phyloP scores from a whole-genome alignment of 169 alveolate species.

The Cryptosporidium canis region DNA sequence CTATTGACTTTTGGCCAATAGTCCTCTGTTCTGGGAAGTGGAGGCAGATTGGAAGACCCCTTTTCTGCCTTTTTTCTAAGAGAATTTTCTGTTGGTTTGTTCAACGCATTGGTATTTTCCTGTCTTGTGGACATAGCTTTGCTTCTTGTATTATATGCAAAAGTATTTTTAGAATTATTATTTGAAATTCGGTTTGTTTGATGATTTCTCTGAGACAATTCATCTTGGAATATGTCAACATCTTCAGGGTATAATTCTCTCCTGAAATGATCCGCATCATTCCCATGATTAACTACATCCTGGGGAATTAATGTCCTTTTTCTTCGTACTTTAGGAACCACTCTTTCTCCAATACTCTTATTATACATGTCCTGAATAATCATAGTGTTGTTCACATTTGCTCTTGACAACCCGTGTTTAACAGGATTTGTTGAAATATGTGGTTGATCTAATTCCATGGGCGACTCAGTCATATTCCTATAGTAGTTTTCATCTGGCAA shows the following conservation, averaged over 20 bases:
- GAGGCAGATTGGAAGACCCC: constrained; percentile 65
- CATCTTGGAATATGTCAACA: constrained; percentile 62
- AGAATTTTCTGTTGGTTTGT: neutral
- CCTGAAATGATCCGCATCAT: neutral
- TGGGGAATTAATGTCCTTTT: constrained; percentile 35
- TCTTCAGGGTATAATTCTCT: neutral
- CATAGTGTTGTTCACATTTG: constrained; percentile 18
- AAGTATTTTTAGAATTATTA: constrained; percentile 1
- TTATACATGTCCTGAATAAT: constrained; percentile 24
- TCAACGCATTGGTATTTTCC: neutral
- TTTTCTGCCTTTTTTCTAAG: constrained; percentile 3
- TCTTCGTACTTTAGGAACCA: constrained; percentile 6
- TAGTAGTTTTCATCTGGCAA: constrained; percentile 61
- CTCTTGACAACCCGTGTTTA: constrained; percentile 13
- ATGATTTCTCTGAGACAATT: constrained; percentile 4
- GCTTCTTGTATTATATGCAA: constrained; percentile 26
- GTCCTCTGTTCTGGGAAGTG: constrained; percentile 66
- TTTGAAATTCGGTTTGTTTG: neutral
- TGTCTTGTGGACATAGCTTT: constrained; percentile 1
- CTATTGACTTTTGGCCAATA: constrained; percentile 66
- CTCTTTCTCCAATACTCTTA: neutral
- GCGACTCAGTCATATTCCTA: constrained; percentile 65
- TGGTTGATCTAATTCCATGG: constrained; percentile 43
- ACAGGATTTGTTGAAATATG: constrained; percentile 62
- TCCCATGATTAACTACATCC: neutral